Percentiles rank a stretch among this genome's conserved stretches.
These are phyloP conservation scores for Sonneratia caseolaris DNA, from an alignment of 345 rosid species.

Conservation along the genomic window DNA sequence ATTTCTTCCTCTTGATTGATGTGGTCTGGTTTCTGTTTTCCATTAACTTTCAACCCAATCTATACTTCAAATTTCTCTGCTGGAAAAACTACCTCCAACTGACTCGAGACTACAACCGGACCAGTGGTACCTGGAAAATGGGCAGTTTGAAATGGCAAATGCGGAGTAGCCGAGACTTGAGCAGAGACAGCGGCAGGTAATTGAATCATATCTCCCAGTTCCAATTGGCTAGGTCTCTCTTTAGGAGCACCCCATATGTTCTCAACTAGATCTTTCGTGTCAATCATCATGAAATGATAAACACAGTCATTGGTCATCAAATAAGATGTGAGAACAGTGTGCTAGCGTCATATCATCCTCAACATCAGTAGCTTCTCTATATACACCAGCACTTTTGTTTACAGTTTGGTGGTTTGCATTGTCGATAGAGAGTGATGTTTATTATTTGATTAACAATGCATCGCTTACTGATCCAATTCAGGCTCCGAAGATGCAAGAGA, in stretches of 20 bases:
- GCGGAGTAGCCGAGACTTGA: constrained; percentile 89
- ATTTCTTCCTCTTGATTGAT: background rate
- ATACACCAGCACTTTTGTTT: background rate
- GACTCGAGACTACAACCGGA: constrained; percentile 97
- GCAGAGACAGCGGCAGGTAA: constrained; percentile 95
- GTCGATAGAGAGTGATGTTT: too few species aligned
- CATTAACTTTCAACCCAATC: background rate
- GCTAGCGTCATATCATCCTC: background rate
- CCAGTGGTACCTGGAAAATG: constrained; percentile 79
- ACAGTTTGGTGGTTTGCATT: background rate
- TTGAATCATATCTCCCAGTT: background rate
- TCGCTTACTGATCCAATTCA: constrained; percentile 12
- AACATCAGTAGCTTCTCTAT: too few species aligned
- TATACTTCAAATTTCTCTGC: constrained; percentile 1
- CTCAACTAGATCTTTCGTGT: background rate
- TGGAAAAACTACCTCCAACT: constrained; percentile 94
- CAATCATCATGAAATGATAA: background rate
- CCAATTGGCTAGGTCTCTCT: background rate
- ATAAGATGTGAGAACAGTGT: background rate
- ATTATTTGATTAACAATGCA: background rate
- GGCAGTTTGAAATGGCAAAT: constrained; percentile 96
- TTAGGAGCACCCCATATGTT: background rate
- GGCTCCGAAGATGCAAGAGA: constrained; percentile 98
- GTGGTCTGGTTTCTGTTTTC: background rate
- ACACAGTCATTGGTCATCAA: background rate